Percentiles rank a stretch among this genome's conserved stretches.
phyloP scores from a whole-genome alignment of 192 early-diverging fungal genomes.

The Entophlyctis helioformis region DNA sequence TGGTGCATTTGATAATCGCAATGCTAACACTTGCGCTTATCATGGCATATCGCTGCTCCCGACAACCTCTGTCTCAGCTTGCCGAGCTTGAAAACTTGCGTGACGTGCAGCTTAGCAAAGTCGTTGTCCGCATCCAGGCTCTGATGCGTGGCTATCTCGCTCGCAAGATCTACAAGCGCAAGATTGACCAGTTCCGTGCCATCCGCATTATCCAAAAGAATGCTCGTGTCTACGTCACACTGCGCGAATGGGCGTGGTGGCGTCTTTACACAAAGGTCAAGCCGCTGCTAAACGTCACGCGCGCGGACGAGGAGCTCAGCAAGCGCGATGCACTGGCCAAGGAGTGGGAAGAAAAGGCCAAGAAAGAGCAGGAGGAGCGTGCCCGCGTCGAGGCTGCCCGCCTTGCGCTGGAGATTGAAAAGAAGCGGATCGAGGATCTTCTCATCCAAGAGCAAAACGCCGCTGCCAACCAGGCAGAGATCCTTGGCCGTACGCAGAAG shows the following conservation, averaged over 20 bases:
- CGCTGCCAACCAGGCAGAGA: constrained; percentile 72
- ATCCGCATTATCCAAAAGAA: constrained; percentile 92
- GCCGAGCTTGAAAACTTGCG: constrained; percentile 89
- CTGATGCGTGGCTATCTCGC: constrained; percentile 73
- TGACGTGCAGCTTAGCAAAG: constrained; percentile 69
- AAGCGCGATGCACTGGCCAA: constrained; percentile 57
- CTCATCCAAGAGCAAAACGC: constrained; percentile 63
- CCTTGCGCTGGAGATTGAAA: constrained; percentile 54
- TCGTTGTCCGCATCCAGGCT: constrained; percentile 79
- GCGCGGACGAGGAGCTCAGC: constrained; percentile 68
- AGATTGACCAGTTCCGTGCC: constrained; percentile 68
- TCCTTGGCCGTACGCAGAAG: constrained; percentile 68
- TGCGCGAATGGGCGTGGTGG: constrained; percentile 96
- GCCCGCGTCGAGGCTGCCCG: constrained; percentile 42
- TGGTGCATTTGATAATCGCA: background rate
- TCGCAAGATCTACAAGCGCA: constrained; percentile 53
- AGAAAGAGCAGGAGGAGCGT: constrained; percentile 46
- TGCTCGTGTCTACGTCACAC: constrained; percentile 74
- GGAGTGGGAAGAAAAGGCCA: constrained; percentile 58
- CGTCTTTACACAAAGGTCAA: constrained; percentile 86
- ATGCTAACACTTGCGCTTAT: background rate
- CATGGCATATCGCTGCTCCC: background rate
- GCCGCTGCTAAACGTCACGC: constrained; percentile 72
- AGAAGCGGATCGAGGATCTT: constrained; percentile 52
- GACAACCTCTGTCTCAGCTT: constrained; percentile 23